These are phyloP conservation scores for Eremochloa ophiuroides DNA, from an alignment of 176 grass and related monocot species.

Conservation along the genomic window DNA sequence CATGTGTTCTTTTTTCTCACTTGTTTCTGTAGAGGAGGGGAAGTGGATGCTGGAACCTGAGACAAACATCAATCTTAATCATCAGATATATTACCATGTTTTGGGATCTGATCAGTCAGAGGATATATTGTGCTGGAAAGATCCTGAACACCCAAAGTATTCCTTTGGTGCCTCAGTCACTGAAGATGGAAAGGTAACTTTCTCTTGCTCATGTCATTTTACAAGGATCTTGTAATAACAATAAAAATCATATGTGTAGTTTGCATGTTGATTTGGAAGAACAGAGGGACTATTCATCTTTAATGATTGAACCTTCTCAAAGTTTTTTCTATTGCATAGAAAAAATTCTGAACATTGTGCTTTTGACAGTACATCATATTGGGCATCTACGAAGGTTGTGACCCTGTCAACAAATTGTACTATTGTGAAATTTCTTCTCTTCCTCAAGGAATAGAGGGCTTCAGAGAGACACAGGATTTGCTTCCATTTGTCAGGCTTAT, in stretches of 20 bases:
- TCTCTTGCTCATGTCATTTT: background rate
- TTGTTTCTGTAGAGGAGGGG: constrained; percentile 44
- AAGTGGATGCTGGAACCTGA: constrained; percentile 88
- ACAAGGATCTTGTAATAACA: background rate
- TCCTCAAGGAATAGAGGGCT: constrained; percentile 58
- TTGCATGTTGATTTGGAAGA: background rate
- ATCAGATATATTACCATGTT: constrained; percentile 88
- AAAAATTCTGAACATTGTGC: background rate
- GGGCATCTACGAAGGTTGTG: constrained; percentile 59
- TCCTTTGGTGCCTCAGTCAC: constrained; percentile 52
- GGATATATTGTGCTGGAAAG: constrained; percentile 95
- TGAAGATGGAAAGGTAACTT: constrained; percentile 76
- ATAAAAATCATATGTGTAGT: background rate
- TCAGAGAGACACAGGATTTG: constrained; percentile 45
- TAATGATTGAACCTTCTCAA: background rate
- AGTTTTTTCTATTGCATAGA: background rate
- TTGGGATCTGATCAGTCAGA: constrained; percentile 82
- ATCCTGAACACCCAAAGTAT: constrained; percentile 84
- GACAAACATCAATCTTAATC: constrained; percentile 92
- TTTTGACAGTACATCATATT: constrained; percentile 71
- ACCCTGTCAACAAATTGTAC: constrained; percentile 90
- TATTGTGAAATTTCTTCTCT: constrained; percentile 78
- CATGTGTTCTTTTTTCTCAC: constrained; percentile 8
- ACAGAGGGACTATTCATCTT: background rate
- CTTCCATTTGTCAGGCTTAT: constrained; percentile 94